phyloP scores from a whole-genome alignment of 257 asterid species.

The Cinchona pubescens region DNA sequence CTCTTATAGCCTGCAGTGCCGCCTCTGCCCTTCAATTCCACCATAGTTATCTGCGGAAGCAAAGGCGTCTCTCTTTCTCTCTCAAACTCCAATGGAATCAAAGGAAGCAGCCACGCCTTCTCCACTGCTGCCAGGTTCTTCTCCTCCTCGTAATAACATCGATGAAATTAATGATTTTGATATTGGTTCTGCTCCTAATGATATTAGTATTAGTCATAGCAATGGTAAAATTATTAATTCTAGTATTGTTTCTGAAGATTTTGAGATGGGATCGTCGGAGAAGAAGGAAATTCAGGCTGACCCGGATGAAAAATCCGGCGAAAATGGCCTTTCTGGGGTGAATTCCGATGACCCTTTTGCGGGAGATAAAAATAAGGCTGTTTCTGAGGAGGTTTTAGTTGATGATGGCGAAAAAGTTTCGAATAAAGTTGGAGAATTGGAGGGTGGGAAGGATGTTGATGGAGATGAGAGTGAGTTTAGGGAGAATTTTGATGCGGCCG shows the following conservation, averaged over 20 bases:
- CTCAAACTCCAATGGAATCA: constrained; percentile 39
- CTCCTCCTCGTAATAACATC: constrained; percentile 20
- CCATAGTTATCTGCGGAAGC: constrained; percentile 2
- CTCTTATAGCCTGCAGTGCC: constrained; percentile 20
- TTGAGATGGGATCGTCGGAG: constrained; percentile 41
- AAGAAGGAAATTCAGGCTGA: constrained; percentile 23
- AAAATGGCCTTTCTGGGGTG: constrained; percentile 14
- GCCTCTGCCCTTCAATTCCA: constrained; percentile 7
- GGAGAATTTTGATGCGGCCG: too few relatives aligned
- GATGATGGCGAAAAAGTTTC: too few relatives aligned
- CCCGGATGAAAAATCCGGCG: constrained; percentile 11
- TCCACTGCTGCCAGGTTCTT: constrained; percentile 34
- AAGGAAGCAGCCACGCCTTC: constrained; percentile 39
- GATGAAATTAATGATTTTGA: constrained; percentile 13
- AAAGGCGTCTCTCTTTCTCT: too few relatives aligned
- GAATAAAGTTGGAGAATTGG: too few relatives aligned
- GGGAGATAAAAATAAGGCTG: constrained; percentile 29
- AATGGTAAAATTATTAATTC: constrained; percentile 21
- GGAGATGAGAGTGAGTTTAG: too few relatives aligned
- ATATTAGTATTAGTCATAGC: constrained; percentile 21
- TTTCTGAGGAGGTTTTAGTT: too few relatives aligned
- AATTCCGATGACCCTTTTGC: constrained; percentile 26
- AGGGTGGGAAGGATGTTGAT: too few relatives aligned
- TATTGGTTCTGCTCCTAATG: constrained; percentile 6
- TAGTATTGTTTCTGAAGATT: constrained; percentile 47